Base-by-base conservation (phyloP, 2,329 filamentous ascomycete genomes). In the Microdochium nivale region DNA sequence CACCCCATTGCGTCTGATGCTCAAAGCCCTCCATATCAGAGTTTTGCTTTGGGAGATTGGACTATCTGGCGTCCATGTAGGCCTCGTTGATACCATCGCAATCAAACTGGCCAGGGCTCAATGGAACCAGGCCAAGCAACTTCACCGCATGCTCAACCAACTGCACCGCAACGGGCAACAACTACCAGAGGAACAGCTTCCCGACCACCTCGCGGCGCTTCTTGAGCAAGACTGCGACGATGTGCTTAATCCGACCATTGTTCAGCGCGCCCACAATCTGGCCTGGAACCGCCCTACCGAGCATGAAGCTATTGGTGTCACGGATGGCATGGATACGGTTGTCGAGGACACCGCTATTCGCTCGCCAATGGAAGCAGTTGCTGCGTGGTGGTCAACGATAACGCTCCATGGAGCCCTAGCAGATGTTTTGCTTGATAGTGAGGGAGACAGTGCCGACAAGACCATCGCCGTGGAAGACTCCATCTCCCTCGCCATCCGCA, bases 21-120 rank as follows among this genome's bases (percentile, higher is more conserved):
- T 96, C 52, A 95, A 95, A 67, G 88, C 92, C 1, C 74, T 97
- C 35, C 92, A 97, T 63, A 86, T 95, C 54, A 87, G 90, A n/a
- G 81, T 96, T 46, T 78, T 96, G 32, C 77, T 95, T 37, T 95
- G 89, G 88, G 86, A 90, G 58, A 64, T 83, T 9, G 83, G 86
- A 35, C 81, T 84, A 56, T 76, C 79, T 27, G 82, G 81, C 8
- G 78, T 87, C 49, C 79, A 84, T 56, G 81, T 83, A 57, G 78
- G 75, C 24, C 70, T 82, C 49, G 80, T 86, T 53, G 85, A 91
- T 58, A 72, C 81, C 19, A 70, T 91, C 54, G 90, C 88, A 25
- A 80, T 84, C 30, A 86, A 84, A 61, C 68, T 95, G 53, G 88
- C 90, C 23, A 77, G 84, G 52, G 80, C 81, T 53, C 86, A 86